phyloP scores from a whole-genome alignment of 2,329 filamentous ascomycete genomes.

The Phoma sp. region DNA sequence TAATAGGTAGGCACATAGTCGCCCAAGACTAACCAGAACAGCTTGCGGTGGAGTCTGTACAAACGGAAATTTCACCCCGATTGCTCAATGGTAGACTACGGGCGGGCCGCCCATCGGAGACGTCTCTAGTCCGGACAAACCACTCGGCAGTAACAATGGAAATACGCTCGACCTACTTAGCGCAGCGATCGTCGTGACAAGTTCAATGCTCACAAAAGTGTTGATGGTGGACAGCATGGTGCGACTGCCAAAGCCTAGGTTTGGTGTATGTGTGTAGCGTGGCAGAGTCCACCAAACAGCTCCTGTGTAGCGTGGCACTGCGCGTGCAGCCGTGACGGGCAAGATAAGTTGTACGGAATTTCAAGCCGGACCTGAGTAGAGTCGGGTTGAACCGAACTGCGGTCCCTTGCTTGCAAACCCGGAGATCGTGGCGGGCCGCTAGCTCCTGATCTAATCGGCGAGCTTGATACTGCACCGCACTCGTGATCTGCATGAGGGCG shows the following conservation, averaged over 20 bases:
- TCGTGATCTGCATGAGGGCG: slow-evolving; percentile 6
- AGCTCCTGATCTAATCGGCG: slow-evolving; percentile 10
- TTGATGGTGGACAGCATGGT: neutral
- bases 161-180: no score
- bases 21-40: neutral
- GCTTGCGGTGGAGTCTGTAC: neutral
- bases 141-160: neutral
- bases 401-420: neutral
- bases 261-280: neutral
- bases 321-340: slow-evolving; percentile 1
- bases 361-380: no score
- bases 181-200: no score
- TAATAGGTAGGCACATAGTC: neutral
- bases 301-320: slow-evolving; percentile 3
- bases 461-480: slow-evolving; percentile 1
- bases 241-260: neutral
- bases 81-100: neutral
- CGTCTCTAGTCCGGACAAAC: neutral
- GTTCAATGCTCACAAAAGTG: neutral
- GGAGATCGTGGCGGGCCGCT: slow-evolving; percentile 19
- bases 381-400: slow-evolving; percentile 6
- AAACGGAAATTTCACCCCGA: neutral
- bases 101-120: neutral
- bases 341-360: neutral
- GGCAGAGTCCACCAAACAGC: neutral